Conservation (phyloP, 805 yeast species). For the Candida ipomoeae region DNA sequence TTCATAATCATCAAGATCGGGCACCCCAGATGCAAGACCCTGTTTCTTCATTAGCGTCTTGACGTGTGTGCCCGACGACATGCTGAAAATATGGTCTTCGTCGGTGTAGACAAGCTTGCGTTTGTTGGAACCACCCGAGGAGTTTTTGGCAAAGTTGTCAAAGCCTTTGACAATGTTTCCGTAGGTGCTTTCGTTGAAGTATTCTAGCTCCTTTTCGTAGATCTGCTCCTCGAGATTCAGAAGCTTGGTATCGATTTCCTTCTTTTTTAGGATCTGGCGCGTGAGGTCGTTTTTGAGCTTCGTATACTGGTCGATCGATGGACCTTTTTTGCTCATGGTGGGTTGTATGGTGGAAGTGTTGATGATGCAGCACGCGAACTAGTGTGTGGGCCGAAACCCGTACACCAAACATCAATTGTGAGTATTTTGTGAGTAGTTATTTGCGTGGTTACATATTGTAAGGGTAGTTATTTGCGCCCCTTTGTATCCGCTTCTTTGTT, state of each 20-base stretch:
- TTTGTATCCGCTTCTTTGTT: too few relatives aligned
- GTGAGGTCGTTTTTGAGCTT: slow-evolving; percentile 62
- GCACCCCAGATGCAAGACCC: slow-evolving; percentile 28
- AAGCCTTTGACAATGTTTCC: slow-evolving; percentile 92
- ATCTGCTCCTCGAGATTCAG: slow-evolving; percentile 70
- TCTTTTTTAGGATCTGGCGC: slow-evolving; percentile 57
- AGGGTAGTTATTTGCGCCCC: too few relatives aligned
- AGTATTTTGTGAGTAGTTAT: too few relatives aligned
- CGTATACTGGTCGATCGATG: slow-evolving; percentile 52
- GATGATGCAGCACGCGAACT: neutral
- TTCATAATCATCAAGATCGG: slow-evolving; percentile 20
- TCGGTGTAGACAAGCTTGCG: slow-evolving; percentile 56
- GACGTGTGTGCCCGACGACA: slow-evolving; percentile 67
- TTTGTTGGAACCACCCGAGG: slow-evolving; percentile 33
- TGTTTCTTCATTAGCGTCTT: slow-evolving; percentile 51
- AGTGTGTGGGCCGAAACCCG: neutral
- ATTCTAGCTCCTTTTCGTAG: slow-evolving; percentile 71
- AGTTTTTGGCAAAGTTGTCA: slow-evolving; percentile 64
- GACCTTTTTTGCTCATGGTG: slow-evolving; percentile 17
- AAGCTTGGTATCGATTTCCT: slow-evolving; percentile 59
- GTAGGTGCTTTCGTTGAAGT: slow-evolving; percentile 64
- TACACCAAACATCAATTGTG: neutral
- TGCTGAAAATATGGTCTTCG: slow-evolving; percentile 76
- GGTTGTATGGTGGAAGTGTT: neutral
- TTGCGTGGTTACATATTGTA: too few relatives aligned